Percentiles rank a stretch among this genome's conserved stretches.
Conservation (phyloP, 2,329 filamentous ascomycete species). For the Chlorencoelia australis region DNA sequence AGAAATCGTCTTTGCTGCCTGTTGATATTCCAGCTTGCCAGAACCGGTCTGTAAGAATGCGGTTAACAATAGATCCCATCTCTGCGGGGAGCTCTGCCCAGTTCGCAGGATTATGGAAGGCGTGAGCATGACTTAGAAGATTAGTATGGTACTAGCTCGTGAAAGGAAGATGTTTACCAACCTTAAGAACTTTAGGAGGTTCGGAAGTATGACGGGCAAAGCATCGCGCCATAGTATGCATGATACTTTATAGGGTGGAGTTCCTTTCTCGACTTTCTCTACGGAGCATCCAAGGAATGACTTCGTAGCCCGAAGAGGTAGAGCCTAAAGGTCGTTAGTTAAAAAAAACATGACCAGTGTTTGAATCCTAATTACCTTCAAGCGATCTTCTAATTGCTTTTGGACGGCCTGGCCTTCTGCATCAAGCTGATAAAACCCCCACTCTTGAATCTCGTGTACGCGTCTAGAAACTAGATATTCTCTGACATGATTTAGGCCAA, state of each 20-base stretch:
- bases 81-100: conserved; percentile 71
- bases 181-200: conserved; percentile 71
- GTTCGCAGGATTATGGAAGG: conserved; percentile 76
- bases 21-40: conserved; percentile 97
- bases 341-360: conserved; percentile 23
- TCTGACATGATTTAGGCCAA: conserved; percentile 72
- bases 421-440: conserved; percentile 70
- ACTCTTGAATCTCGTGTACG: conserved; percentile 70
- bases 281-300: conserved; percentile 87
- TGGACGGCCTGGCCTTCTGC: conserved; percentile 72
- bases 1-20: conserved; percentile 94
- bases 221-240: conserved; percentile 76
- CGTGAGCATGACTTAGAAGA: conserved; percentile 70
- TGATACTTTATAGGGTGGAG: conserved; percentile 63
- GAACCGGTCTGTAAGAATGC: conserved; percentile 87
- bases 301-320: conserved; percentile 82
- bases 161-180: conserved; percentile 25
- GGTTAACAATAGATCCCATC: conserved; percentile 65
- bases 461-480: conserved; percentile 65
- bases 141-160: conserved; percentile 31
- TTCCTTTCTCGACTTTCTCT: conserved; percentile 71
- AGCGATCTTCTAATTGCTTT: conserved; percentile 63
- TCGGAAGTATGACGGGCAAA: conserved; percentile 74
- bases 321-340: conserved; percentile 29
- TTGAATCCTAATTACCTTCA: conserved; percentile 40